A percentile compares a stretch with the other conserved stretches of the same genome.
Conservation (phyloP, 169 alveolate genomes). For the Plasmodium billcollinsi region DNA sequence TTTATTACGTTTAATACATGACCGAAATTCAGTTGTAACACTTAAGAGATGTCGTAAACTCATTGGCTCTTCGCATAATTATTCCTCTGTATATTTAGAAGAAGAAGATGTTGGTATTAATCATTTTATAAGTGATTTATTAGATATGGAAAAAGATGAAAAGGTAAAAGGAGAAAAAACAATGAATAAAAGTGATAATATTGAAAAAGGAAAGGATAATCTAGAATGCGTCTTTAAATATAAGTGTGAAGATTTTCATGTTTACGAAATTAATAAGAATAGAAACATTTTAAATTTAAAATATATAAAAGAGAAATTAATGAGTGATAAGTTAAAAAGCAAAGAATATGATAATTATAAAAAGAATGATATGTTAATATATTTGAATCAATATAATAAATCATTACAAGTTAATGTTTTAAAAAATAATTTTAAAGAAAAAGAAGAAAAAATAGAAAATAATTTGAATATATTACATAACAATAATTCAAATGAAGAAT, state of each 20-base stretch:
- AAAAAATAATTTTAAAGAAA: neutral
- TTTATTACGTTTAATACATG: conserved; percentile 7
- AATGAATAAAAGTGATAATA: too few species aligned
- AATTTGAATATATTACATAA: neutral
- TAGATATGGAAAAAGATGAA: conserved; percentile 19
- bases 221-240: conserved; percentile 67
- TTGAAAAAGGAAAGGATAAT: conserved; percentile 6
- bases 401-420: neutral
- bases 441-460: conserved; percentile 1
- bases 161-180: neutral
- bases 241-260: conserved; percentile 77
- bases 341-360: neutral
- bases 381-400: neutral
- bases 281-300: conserved; percentile 46
- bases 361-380: neutral
- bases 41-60: conserved; percentile 8
- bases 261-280: conserved; percentile 63
- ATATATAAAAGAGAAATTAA: conserved; percentile 16
- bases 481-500: conserved; percentile 21
- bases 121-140: conserved; percentile 48
- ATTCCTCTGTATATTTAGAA: conserved; percentile 23
- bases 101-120: conserved; percentile 74
- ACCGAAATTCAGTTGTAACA: neutral
- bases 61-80: conserved; percentile 17
- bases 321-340: neutral